Percentiles rank a stretch among this genome's conserved stretches.
These are phyloP conservation scores for Colletotrichum sp. DNA, from an alignment of 2,329 filamentous ascomycete genomes.

Conservation along the genomic window DNA sequence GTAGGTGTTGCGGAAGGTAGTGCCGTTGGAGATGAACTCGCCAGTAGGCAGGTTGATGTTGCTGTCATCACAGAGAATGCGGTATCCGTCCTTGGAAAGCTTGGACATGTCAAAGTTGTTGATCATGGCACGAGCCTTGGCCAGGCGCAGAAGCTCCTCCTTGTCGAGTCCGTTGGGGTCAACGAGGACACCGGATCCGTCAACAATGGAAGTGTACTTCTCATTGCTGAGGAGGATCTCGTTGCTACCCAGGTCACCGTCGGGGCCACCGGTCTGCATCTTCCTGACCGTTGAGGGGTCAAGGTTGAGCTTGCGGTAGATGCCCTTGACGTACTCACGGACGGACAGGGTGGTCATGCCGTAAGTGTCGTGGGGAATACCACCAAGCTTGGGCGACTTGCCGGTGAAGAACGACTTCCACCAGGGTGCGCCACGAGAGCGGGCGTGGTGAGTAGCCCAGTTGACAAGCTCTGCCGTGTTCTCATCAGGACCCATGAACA, in stretches of 20 bases:
- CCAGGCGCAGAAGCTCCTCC: constrained; percentile 82
- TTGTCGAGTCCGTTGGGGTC: constrained; percentile 90
- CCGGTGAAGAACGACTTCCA: constrained; percentile 99
- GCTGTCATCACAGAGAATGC: constrained; percentile 88
- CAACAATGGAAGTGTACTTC: constrained; percentile 94
- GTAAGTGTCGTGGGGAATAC: constrained; percentile 94
- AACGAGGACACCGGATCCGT: constrained; percentile 92
- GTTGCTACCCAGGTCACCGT: constrained; percentile 96
- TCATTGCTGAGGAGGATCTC: constrained; percentile 96
- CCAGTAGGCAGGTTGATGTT: constrained; percentile 88
- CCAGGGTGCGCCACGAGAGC: constrained; percentile 87
- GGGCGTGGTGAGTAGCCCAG: constrained; percentile 97
- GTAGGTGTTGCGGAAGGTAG: constrained; percentile 96
- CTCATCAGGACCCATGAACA: constrained; percentile 99
- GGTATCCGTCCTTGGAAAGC: constrained; percentile 86
- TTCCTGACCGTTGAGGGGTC: constrained; percentile 86
- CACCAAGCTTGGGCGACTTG: constrained; percentile 93
- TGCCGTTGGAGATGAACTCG: constrained; percentile 89
- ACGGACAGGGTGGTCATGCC: constrained; percentile 98
- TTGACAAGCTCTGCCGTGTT: constrained; percentile 97
- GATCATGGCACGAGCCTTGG: constrained; percentile 89
- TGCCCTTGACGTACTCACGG: constrained; percentile 92
- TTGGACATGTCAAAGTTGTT: constrained; percentile 83
- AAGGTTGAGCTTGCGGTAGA: constrained; percentile 94
- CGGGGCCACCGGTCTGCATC: constrained; percentile 96